Percentiles rank a stretch among this genome's conserved stretches.
These are phyloP conservation scores for Leccinum longicurvipes DNA, from an alignment of 768 basidiomycete genomes.

Conservation along the genomic window DNA sequence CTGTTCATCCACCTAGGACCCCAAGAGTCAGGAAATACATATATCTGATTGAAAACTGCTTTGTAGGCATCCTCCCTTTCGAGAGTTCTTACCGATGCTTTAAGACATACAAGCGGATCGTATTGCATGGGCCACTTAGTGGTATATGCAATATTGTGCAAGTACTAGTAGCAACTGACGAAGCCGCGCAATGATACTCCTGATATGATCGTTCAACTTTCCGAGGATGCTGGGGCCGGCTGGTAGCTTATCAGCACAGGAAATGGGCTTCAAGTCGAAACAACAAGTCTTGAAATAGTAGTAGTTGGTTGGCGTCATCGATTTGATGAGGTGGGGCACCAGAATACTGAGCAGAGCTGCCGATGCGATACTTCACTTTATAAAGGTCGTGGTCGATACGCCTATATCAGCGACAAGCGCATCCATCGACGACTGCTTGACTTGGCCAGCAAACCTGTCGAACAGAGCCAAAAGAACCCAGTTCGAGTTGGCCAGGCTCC, in stretches of 20 bases:
- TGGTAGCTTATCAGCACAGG: conserved; percentile 2
- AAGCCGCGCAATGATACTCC: conserved; percentile 27
- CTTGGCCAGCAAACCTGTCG: conserved; percentile 27
- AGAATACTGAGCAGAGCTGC: conserved; percentile 34
- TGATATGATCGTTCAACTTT: conserved; percentile 26
- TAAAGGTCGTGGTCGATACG: conserved; percentile 13
- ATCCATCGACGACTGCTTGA: conserved; percentile 25
- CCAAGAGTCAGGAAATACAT: too few relatives aligned
- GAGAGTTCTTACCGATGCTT: conserved; percentile 22
- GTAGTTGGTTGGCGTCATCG: conserved; percentile 19
- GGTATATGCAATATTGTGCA: too few relatives aligned
- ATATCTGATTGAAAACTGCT: too few relatives aligned
- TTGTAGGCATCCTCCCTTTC: too few relatives aligned
- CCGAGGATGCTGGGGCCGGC: conserved; percentile 28
- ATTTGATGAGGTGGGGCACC: conserved; percentile 33
- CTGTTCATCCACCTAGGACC: too few relatives aligned
- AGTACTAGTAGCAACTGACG: too few relatives aligned
- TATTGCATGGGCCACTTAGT: too few relatives aligned
- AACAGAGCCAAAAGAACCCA: conserved; percentile 33
- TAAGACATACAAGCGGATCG: conserved; percentile 14
- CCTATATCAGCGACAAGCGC: conserved; percentile 33
- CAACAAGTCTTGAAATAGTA: conserved; percentile 26
- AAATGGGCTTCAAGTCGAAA: conserved; percentile 32
- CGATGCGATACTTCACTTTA: conserved; percentile 35
- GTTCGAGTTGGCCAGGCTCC: conserved; percentile 35